Evolutionary conservation across 2,329 filamentous ascomycete species (phyloP), one percentile per base, ranked within the genome.

Genomic region (Stemphylium vesicarium): DNA sequence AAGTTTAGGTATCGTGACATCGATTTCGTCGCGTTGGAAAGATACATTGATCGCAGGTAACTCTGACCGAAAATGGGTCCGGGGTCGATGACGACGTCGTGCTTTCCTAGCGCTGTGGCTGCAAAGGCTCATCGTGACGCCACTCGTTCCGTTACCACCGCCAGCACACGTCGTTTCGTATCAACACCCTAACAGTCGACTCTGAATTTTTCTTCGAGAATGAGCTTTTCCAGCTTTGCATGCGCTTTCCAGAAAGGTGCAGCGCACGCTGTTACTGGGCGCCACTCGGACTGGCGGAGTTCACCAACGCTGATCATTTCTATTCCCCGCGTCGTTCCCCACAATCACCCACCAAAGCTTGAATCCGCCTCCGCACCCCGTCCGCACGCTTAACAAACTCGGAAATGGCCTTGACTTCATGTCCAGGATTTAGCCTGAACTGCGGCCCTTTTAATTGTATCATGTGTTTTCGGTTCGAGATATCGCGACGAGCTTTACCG

Each of bases 391-490:
- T 52, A 9, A 43, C 40, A 18, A 39, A 41, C 10, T 13, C 13
- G 41, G 36, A 32, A 8, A 46, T 50, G 13, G 16, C 18, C 24
- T 36, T 26, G 15, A 45, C 2, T 16, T 20, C 11, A 3, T 32
- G 37, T 15, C 26, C 26, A 33, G 36, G 37, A 37, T 52, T 59
- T 56, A 56, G 56, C 40, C 56, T 59, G 56, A 59, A 56, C 26
- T 47, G 41, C 52, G 43, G 52, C 48, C 49, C 4, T 52, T 29
- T 33, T 15, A 18, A 7, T 8, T 31, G 12, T 31, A 31, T 13
- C n/a, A 2, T 40, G 29, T 11, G 7, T 44, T 26, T 29, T 44
- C 56, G 37, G 48, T 31, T 22, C 9, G 18, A 52, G 18, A 44
- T 56, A 20, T 38, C n/a, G 39, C 36, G 33, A 45, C 15, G 46